Evolutionary conservation across 768 basidiomycete genomes (phyloP).

Genomic region (Kwoniella dejecticola): DNA sequence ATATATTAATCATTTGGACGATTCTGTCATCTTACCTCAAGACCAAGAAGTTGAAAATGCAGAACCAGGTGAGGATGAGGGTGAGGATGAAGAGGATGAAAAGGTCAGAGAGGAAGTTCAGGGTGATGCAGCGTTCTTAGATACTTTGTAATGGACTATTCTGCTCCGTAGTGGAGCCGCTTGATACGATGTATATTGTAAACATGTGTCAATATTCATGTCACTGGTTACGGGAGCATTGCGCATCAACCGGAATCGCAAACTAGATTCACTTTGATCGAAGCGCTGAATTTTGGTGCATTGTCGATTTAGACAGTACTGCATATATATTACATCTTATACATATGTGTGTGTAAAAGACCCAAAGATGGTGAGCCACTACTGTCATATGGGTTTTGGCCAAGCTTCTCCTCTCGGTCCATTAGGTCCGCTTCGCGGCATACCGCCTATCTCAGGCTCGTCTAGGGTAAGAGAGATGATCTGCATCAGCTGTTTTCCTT

Average conservation of each 20-base stretch:
- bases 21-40: background rate
- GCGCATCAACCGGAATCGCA: too few species aligned
- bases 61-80: background rate
- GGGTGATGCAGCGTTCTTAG: slow-evolving; percentile 29
- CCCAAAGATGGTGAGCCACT: background rate
- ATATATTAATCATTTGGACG: background rate
- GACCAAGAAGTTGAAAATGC: background rate
- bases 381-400: slow-evolving; percentile 16
- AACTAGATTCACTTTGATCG: too few species aligned
- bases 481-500: background rate
- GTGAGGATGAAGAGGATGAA: slow-evolving; percentile 3
- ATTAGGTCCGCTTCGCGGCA: slow-evolving; percentile 11
- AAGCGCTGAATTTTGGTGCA: too few species aligned
- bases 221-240: too few species aligned
- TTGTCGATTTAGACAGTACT: too few species aligned
- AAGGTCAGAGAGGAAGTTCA: slow-evolving; percentile 19
- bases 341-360: too few species aligned
- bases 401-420: slow-evolving; percentile 12
- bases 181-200: too few species aligned
- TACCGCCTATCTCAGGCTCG: slow-evolving; percentile 19
- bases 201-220: too few species aligned
- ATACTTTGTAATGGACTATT: slow-evolving; percentile 10
- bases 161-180: too few species aligned
- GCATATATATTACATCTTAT: too few species aligned
- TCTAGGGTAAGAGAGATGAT: background rate